A percentile compares a stretch with the other conserved stretches of the same genome.
Evolutionary conservation across 2,329 filamentous ascomycete genomes (phyloP).

Genomic region (Aspergillus thermomutatus): DNA sequence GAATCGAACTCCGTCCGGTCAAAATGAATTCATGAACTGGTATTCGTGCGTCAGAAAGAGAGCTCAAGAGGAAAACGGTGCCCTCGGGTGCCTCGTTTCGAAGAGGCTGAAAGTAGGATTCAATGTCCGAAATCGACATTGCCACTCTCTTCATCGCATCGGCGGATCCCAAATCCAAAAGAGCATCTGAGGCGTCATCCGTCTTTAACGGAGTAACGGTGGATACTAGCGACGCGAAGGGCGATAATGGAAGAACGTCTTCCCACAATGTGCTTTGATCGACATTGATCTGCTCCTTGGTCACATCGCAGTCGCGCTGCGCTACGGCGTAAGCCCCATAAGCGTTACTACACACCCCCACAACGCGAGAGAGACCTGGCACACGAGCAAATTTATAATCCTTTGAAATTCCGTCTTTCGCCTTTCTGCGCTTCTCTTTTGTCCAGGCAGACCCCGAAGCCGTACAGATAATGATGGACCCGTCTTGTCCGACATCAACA

Average conservation of each 20-base stretch:
- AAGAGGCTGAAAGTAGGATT: slow-evolving; percentile 35
- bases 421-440: slow-evolving; percentile 75
- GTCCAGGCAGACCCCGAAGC: slow-evolving; percentile 91
- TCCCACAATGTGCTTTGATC: slow-evolving; percentile 68
- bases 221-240: slow-evolving; percentile 60
- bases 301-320: slow-evolving; percentile 78
- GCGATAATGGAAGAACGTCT: slow-evolving; percentile 67
- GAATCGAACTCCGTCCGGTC: slow-evolving; percentile 65
- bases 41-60: slow-evolving; percentile 65
- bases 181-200: slow-evolving; percentile 39
- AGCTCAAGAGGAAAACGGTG: slow-evolving; percentile 49
- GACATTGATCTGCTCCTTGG: slow-evolving; percentile 67
- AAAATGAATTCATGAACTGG: slow-evolving; percentile 83
- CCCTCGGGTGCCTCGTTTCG: slow-evolving; percentile 23
- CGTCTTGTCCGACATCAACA: slow-evolving; percentile 85
- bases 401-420: slow-evolving; percentile 71
- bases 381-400: slow-evolving; percentile 96
- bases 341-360: slow-evolving; percentile 78
- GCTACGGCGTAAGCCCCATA: slow-evolving; percentile 89
- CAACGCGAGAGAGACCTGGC: slow-evolving; percentile 79
- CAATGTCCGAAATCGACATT: slow-evolving; percentile 45
- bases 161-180: slow-evolving; percentile 14
- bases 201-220: slow-evolving; percentile 36
- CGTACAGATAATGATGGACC: slow-evolving; percentile 91
- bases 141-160: slow-evolving; percentile 39